Conservation (phyloP, 768 basidiomycete species). For the Polyporus arcularius region DNA sequence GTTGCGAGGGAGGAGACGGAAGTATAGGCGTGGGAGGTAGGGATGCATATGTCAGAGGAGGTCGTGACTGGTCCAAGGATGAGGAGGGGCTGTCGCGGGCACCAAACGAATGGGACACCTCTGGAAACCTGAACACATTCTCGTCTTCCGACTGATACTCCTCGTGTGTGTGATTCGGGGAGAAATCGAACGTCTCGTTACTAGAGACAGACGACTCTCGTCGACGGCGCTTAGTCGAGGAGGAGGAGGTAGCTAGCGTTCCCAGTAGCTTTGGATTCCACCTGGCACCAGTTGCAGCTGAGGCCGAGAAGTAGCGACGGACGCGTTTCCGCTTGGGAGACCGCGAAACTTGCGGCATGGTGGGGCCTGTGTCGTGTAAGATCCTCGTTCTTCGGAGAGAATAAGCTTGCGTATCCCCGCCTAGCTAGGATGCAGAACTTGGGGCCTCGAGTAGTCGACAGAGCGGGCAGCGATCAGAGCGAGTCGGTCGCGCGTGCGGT, state of each 20-base stretch:
- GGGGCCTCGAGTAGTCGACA: too few relatives aligned
- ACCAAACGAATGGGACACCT: slow-evolving; percentile 12
- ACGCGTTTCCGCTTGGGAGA: slow-evolving; percentile 30
- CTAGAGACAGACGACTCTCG: slow-evolving; percentile 23
- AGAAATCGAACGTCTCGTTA: slow-evolving; percentile 15
- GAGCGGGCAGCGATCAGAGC: too few relatives aligned
- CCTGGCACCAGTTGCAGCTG: slow-evolving; percentile 23
- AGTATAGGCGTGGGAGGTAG: slow-evolving; percentile 73
- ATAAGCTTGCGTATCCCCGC: too few relatives aligned
- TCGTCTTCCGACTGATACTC: slow-evolving; percentile 19
- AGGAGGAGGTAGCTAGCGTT: slow-evolving; percentile 4
- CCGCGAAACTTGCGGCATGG: slow-evolving; percentile 26
- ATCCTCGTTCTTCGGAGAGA: too few relatives aligned
- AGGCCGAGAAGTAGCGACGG: slow-evolving; percentile 28
- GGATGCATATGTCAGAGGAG: slow-evolving; percentile 64
- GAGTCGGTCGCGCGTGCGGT: not conserved
- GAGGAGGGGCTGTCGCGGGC: slow-evolving; percentile 8
- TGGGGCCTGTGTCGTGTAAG: too few relatives aligned
- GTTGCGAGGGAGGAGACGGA: slow-evolving; percentile 39
- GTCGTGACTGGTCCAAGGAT: slow-evolving; percentile 3
- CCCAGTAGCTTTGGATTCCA: slow-evolving; percentile 17
- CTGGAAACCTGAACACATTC: slow-evolving; percentile 10
- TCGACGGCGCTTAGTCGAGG: slow-evolving; percentile 9
- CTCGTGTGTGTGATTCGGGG: slow-evolving; percentile 17
- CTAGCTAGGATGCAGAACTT: too few relatives aligned